Conservation (phyloP, 768 basidiomycete species). For the Sistotremastrum suecicum region DNA sequence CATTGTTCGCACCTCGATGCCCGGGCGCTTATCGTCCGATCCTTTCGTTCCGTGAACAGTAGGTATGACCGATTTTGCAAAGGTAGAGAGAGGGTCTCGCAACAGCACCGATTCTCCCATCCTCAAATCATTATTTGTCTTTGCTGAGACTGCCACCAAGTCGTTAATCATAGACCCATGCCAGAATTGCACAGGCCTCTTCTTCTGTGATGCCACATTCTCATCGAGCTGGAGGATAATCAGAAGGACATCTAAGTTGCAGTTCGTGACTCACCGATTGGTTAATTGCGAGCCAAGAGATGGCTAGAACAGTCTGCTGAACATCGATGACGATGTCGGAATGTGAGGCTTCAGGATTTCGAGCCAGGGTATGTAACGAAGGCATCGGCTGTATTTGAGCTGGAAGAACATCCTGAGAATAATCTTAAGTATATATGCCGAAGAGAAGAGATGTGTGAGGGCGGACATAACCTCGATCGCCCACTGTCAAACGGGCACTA, state of each 20-base stretch:
- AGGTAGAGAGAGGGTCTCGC: slow-evolving; percentile 22
- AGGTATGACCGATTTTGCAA: slow-evolving; percentile 26
- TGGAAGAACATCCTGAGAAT: slow-evolving; percentile 50
- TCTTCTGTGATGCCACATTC: slow-evolving; percentile 35
- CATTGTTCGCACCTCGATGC: slow-evolving; percentile 39
- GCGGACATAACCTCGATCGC: slow-evolving; percentile 61
- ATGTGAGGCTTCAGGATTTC: slow-evolving; percentile 26
- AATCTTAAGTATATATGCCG: not conserved
- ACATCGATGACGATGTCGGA: slow-evolving; percentile 58
- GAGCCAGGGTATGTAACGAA: slow-evolving; percentile 6
- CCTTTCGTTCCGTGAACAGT: slow-evolving; percentile 48
- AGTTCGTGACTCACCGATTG: slow-evolving; percentile 44
- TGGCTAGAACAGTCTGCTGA: slow-evolving; percentile 62
- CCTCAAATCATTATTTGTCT: slow-evolving; percentile 46
- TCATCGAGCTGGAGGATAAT: slow-evolving; percentile 38
- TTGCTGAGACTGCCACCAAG: slow-evolving; percentile 35
- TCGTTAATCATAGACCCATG: slow-evolving; percentile 43
- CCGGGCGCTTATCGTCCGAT: slow-evolving; percentile 18
- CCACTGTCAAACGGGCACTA: slow-evolving; percentile 59
- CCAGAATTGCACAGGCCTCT: slow-evolving; percentile 70
- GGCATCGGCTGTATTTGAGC: slow-evolving; percentile 19
- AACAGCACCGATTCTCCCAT: slow-evolving; percentile 61
- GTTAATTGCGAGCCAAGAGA: slow-evolving; percentile 81
- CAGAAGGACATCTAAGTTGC: not conserved
- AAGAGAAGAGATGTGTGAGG: not conserved